These are phyloP conservation scores for Zalaria sp. DNA, from an alignment of 2,329 filamentous ascomycete species.

Conservation along the genomic window DNA sequence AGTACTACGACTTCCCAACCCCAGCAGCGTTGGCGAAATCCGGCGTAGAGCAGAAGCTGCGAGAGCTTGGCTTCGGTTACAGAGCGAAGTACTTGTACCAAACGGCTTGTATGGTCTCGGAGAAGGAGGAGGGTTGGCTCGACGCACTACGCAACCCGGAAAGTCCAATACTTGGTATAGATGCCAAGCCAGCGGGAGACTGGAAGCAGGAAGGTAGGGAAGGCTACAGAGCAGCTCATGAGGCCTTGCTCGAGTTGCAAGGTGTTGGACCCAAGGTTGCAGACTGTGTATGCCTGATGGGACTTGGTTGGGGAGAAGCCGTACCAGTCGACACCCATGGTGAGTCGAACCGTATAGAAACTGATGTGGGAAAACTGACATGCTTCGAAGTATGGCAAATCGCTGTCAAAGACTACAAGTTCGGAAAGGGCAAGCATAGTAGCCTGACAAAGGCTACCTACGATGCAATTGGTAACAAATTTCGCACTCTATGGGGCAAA, in stretches of 20 bases:
- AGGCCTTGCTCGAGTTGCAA: slow-evolving; percentile 61
- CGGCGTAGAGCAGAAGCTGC: slow-evolving; percentile 66
- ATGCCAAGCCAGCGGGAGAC: slow-evolving; percentile 29
- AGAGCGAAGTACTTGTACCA: slow-evolving; percentile 82
- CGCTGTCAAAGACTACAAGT: slow-evolving; percentile 87
- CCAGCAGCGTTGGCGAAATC: slow-evolving; percentile 58
- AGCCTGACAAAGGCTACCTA: slow-evolving; percentile 83
- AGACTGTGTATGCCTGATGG: slow-evolving; percentile 94
- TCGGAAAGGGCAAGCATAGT: slow-evolving; percentile 69
- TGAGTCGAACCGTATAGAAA: slow-evolving; percentile 14
- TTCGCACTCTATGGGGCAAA: slow-evolving; percentile 76
- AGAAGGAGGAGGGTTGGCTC: slow-evolving; percentile 59
- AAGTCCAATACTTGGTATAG: slow-evolving; percentile 42
- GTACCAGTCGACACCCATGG: slow-evolving; percentile 91
- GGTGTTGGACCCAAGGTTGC: slow-evolving; percentile 95
- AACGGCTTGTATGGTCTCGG: slow-evolving; percentile 64
- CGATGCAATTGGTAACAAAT: slow-evolving; percentile 79
- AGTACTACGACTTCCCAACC: slow-evolving; percentile 77
- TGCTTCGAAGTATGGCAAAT: slow-evolving; percentile 82
- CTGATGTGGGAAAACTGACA: not conserved
- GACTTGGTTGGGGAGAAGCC: slow-evolving; percentile 85
- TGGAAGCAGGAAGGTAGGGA: slow-evolving; percentile 38
- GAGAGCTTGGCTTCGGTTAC: slow-evolving; percentile 84
- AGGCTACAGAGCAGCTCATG: slow-evolving; percentile 69
- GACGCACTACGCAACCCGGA: slow-evolving; percentile 65